Percentiles rank a stretch among this genome's conserved stretches.
Evolutionary conservation across 208 protist genomes (phyloP).

Genomic region (Wallacemonas sp.): DNA sequence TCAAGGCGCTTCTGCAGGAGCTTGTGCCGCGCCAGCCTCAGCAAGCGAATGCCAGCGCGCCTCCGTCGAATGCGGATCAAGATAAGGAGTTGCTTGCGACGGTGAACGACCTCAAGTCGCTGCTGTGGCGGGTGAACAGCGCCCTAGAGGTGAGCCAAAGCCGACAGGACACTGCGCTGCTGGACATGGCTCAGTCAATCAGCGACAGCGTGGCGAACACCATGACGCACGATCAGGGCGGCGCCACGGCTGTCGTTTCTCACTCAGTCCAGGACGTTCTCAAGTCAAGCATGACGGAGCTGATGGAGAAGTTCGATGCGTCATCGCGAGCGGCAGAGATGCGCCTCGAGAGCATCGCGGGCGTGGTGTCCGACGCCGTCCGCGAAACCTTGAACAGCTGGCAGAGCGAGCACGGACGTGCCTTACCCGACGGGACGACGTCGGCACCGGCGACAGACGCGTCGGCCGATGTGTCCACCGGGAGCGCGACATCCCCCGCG

Average conservation of each 20-base stretch:
- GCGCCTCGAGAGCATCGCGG: slow-evolving; percentile 4
- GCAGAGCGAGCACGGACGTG: not conserved
- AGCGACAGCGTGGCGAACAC: slow-evolving; percentile 46
- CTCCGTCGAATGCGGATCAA: not conserved
- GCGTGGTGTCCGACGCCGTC: slow-evolving; percentile 1
- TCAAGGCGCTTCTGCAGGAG: slow-evolving; percentile 27
- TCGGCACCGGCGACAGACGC: not conserved
- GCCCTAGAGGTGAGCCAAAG: slow-evolving; percentile 23
- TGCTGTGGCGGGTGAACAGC: slow-evolving; percentile 13
- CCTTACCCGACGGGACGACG: not conserved
- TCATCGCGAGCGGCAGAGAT: slow-evolving; percentile 19
- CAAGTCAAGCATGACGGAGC: slow-evolving; percentile 28
- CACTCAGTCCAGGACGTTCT: slow-evolving; percentile 55
- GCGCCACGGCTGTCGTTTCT: slow-evolving; percentile 17
- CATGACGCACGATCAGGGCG: not conserved
- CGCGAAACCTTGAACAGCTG: not conserved
- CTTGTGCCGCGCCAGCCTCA: slow-evolving; percentile 21
- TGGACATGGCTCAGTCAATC: slow-evolving; percentile 61
- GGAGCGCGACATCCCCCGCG: not conserved
- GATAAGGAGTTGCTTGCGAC: slow-evolving; percentile 11
- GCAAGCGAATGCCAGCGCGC: not conserved
- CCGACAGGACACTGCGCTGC: slow-evolving; percentile 38
- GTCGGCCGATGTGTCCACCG: not conserved
- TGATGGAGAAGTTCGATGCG: slow-evolving; percentile 24
- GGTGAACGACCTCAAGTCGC: slow-evolving; percentile 32